Conservation (phyloP, 1,139 yeast species). For the Kodamaea plutei region DNA sequence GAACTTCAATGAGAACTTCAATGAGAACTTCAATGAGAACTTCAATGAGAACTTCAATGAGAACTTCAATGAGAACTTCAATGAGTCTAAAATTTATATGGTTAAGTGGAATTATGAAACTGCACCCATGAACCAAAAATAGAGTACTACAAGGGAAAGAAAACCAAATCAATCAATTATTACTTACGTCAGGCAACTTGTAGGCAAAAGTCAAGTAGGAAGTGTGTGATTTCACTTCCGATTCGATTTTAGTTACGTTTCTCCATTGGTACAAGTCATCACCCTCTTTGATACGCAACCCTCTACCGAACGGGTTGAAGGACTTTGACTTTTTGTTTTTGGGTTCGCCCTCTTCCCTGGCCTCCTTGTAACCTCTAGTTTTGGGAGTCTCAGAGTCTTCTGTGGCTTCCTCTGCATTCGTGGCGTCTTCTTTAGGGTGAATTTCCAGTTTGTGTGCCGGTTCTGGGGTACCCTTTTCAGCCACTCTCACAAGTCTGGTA, state of each 20-base stretch:
- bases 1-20: too few species aligned
- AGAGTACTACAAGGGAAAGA: too few species aligned
- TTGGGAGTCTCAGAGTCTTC: constrained; percentile 6
- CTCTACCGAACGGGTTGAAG: constrained; percentile 90
- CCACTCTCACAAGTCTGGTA: constrained; percentile 34
- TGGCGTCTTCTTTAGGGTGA: constrained; percentile 17
- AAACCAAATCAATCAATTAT: too few species aligned
- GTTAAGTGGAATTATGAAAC: too few species aligned
- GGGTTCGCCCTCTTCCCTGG: constrained; percentile 3
- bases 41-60: too few species aligned
- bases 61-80: too few species aligned
- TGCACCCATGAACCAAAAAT: too few species aligned
- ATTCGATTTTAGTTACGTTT: constrained; percentile 75
- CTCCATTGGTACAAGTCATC: constrained; percentile 77
- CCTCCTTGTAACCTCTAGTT: too few species aligned
- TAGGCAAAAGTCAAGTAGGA: constrained; percentile 90
- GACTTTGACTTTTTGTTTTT: constrained; percentile 37
- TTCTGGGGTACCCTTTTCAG: constrained; percentile 6
- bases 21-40: too few species aligned
- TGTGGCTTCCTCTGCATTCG: constrained; percentile 10
- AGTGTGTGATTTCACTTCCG: constrained; percentile 89
- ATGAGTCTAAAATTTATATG: too few species aligned
- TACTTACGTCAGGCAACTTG: constrained; percentile 22
- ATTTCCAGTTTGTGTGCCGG: constrained; percentile 9
- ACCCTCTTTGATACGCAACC: constrained; percentile 78